Evolutionary conservation across 345 rosid species (phyloP).

Genomic region (Eucalyptus caleyi): DNA sequence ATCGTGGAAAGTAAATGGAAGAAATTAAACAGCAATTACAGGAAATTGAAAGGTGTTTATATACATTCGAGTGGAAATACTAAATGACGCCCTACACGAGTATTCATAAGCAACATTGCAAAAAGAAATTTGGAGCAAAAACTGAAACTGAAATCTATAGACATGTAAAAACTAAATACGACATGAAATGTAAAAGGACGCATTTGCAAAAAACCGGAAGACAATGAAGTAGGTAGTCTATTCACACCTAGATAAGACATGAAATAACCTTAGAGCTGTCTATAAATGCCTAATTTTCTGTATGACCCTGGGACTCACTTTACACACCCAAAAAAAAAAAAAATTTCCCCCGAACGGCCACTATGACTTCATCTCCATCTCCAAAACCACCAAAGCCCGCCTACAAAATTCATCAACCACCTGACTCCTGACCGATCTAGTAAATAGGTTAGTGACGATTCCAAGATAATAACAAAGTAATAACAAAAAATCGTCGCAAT

Average conservation of each 20-base stretch:
- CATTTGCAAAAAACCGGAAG: neutral
- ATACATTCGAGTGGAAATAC: neutral
- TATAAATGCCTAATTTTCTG: too few relatives aligned
- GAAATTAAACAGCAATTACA: neutral
- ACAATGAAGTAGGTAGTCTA: neutral
- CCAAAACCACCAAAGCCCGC: too few relatives aligned
- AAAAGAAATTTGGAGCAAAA: neutral
- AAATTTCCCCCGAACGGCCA: too few relatives aligned
- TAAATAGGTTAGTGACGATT: too few relatives aligned
- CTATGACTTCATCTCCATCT: too few relatives aligned
- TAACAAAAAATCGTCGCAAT: too few relatives aligned
- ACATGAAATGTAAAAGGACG: neutral
- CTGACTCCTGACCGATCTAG: too few relatives aligned
- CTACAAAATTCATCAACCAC: too few relatives aligned
- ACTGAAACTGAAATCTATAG: neutral
- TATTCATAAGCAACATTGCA: neutral
- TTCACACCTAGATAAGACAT: too few relatives aligned
- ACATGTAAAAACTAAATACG: neutral
- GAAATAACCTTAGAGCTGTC: neutral
- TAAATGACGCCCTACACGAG: neutral
- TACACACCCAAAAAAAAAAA: neutral
- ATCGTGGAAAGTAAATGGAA: neutral
- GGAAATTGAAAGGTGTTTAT: neutral
- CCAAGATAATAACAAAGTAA: too few relatives aligned
- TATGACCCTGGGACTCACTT: neutral